A percentile compares a stretch with the other conserved stretches of the same genome.
phyloP scores from a whole-genome alignment of 192 early-diverging fungal genomes.

The Geranomyces variabilis region DNA sequence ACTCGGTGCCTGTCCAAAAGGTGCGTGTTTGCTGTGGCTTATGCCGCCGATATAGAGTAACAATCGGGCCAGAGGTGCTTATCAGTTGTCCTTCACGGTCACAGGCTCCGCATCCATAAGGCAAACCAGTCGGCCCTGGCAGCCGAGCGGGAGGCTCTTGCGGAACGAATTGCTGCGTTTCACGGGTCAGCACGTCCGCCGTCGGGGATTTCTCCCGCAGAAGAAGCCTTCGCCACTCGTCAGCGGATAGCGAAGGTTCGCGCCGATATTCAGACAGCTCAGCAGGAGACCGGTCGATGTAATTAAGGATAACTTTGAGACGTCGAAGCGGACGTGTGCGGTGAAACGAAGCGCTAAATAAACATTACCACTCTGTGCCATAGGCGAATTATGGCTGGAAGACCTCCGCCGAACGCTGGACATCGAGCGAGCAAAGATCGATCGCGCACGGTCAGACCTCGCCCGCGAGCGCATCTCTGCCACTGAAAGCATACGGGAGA shows the following conservation, averaged over 20 bases:
- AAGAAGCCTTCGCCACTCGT: neutral
- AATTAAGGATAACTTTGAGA: neutral
- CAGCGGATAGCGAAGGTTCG: neutral
- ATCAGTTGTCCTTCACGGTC: too few species aligned
- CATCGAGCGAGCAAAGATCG: neutral
- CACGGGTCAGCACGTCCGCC: constrained; percentile 11
- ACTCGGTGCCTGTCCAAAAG: constrained; percentile 24
- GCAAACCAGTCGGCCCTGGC: constrained; percentile 5
- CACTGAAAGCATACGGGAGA: neutral
- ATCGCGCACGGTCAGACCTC: neutral
- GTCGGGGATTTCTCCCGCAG: constrained; percentile 20
- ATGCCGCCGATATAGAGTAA: too few species aligned
- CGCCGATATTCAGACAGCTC: neutral
- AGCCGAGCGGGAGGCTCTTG: constrained; percentile 13
- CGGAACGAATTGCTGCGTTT: constrained; percentile 10
- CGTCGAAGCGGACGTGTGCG: too few species aligned
- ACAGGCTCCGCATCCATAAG: constrained; percentile 5
- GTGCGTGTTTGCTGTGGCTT: constrained; percentile 9
- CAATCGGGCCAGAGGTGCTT: too few species aligned
- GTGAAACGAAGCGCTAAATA: too few species aligned
- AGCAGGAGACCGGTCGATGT: neutral
- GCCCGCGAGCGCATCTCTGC: neutral
- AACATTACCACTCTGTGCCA: neutral
- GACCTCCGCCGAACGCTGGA: constrained; percentile 5
- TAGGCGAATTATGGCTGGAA: neutral